phyloP scores from a whole-genome alignment of 805 yeast genomes.

The Spathaspora gorwiae region DNA sequence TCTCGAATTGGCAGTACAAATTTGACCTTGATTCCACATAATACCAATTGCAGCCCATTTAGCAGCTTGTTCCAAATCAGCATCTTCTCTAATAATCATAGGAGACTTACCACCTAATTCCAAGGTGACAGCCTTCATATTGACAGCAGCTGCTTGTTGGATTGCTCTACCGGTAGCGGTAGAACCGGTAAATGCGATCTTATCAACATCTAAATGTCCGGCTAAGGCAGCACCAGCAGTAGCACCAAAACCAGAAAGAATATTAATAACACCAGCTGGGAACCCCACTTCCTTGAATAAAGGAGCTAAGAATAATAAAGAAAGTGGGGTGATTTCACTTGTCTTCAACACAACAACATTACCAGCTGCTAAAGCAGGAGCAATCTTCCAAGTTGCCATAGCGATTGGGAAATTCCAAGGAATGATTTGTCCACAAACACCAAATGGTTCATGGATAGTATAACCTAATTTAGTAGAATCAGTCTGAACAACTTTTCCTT shows the following conservation, averaged over 20 bases:
- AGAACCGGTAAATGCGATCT: constrained; percentile 64
- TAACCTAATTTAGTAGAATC: constrained; percentile 54
- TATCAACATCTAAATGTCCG: constrained; percentile 51
- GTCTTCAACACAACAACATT: constrained; percentile 69
- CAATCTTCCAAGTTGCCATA: constrained; percentile 79
- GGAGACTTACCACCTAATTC: constrained; percentile 78
- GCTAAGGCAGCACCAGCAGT: constrained; percentile 68
- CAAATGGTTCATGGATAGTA: constrained; percentile 57
- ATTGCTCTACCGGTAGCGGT: constrained; percentile 64
- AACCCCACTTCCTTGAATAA: constrained; percentile 62
- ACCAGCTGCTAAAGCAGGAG: constrained; percentile 80
- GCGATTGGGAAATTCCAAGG: constrained; percentile 48
- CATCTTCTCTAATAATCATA: constrained; percentile 56
- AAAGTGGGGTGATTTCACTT: constrained; percentile 72
- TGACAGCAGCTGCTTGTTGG: constrained; percentile 56
- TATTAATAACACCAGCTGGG: constrained; percentile 73
- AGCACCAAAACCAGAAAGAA: constrained; percentile 65
- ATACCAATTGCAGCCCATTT: constrained; percentile 67
- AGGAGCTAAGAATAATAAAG: constrained; percentile 57
- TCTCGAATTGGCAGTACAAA: constrained; percentile 65
- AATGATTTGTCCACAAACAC: constrained; percentile 44
- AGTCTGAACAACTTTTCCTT: constrained; percentile 43
- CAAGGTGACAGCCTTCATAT: constrained; percentile 59
- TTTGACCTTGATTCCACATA: constrained; percentile 63
- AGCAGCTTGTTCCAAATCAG: constrained; percentile 60